Percentiles rank a stretch among this genome's conserved stretches.
phyloP scores from a whole-genome alignment of 2,329 filamentous ascomycete genomes.

The Trichoderma simmonsii region DNA sequence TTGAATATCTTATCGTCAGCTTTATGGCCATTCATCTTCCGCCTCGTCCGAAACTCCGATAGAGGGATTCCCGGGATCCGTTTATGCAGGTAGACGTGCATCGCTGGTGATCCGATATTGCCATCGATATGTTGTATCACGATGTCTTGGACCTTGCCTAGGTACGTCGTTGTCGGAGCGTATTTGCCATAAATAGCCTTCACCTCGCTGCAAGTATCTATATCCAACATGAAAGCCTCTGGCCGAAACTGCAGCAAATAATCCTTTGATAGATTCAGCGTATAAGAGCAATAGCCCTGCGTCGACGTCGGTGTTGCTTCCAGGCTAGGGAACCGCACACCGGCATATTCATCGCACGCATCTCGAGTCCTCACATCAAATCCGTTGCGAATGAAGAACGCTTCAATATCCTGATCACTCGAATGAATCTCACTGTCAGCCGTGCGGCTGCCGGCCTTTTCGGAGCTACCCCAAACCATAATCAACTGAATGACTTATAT shows the following conservation, averaged over 20 bases:
- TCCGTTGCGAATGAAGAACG: slow-evolving; percentile 27
- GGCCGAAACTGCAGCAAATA: slow-evolving; percentile 50
- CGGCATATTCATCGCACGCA: slow-evolving; percentile 32
- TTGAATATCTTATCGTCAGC: slow-evolving; percentile 25
- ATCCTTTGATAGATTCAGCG: slow-evolving; percentile 39
- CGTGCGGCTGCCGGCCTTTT: neutral
- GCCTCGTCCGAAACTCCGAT: slow-evolving; percentile 15
- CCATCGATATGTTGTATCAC: neutral
- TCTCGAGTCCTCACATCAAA: slow-evolving; percentile 18
- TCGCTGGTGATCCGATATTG: neutral
- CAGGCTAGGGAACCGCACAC: slow-evolving; percentile 30
- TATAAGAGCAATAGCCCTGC: slow-evolving; percentile 54
- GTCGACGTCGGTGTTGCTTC: slow-evolving; percentile 33
- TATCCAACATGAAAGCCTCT: slow-evolving; percentile 39
- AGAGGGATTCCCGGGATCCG: slow-evolving; percentile 43
- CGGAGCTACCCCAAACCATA: neutral
- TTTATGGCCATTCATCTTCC: neutral
- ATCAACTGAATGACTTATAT: neutral
- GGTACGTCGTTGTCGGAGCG: slow-evolving; percentile 40
- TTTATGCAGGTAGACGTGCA: slow-evolving; percentile 43
- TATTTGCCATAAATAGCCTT: slow-evolving; percentile 38
- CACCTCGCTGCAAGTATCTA: slow-evolving; percentile 36
- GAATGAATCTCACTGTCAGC: neutral
- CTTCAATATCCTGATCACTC: neutral
- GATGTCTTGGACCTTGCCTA: slow-evolving; percentile 33